Conservation (phyloP, 352 stramenopile species). For the Phytophthora kernoviae region DNA sequence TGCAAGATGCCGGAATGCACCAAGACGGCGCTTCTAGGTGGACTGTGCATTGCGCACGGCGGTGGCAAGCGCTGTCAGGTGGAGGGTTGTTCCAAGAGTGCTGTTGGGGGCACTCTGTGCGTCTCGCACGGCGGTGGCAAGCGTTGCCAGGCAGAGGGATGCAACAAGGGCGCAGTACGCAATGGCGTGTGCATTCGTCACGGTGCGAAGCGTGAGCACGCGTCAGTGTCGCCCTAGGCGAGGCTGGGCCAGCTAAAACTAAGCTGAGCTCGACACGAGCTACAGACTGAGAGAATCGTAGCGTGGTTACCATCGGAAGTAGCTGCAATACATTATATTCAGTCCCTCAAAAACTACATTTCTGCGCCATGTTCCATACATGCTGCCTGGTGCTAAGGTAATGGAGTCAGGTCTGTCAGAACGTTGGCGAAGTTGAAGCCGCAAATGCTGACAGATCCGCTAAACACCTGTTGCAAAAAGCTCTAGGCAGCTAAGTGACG, state of each 20-base stretch:
- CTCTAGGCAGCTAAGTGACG: constrained; percentile 9
- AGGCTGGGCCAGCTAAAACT: constrained; percentile 9
- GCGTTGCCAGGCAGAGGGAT: constrained; percentile 75
- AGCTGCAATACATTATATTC: constrained; percentile 36
- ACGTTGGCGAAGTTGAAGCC: constrained; percentile 23
- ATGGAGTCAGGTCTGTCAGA: constrained; percentile 4
- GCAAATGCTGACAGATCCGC: constrained; percentile 5
- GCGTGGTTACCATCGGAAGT: constrained; percentile 44
- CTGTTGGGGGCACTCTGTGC: constrained; percentile 65
- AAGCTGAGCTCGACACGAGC: constrained; percentile 5
- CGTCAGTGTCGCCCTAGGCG: constrained; percentile 28
- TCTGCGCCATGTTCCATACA: constrained; percentile 15
- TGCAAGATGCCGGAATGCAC: constrained; percentile 74
- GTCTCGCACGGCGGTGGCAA: constrained; percentile 78
- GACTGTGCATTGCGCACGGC: constrained; percentile 82
- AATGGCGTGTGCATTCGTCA: constrained; percentile 90
- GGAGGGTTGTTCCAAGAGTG: constrained; percentile 67
- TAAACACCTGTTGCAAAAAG: background rate
- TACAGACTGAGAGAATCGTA: constrained; percentile 32
- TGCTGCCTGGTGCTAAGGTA: constrained; percentile 2
- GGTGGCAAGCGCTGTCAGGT: constrained; percentile 82
- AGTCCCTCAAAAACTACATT: constrained; percentile 16
- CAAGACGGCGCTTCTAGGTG: constrained; percentile 79
- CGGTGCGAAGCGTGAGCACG: constrained; percentile 66
- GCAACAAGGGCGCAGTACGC: constrained; percentile 82